A percentile compares a stretch with the other conserved stretches of the same genome.
Conservation (phyloP, 208 protist species). For the Trypanosoma grayi region DNA sequence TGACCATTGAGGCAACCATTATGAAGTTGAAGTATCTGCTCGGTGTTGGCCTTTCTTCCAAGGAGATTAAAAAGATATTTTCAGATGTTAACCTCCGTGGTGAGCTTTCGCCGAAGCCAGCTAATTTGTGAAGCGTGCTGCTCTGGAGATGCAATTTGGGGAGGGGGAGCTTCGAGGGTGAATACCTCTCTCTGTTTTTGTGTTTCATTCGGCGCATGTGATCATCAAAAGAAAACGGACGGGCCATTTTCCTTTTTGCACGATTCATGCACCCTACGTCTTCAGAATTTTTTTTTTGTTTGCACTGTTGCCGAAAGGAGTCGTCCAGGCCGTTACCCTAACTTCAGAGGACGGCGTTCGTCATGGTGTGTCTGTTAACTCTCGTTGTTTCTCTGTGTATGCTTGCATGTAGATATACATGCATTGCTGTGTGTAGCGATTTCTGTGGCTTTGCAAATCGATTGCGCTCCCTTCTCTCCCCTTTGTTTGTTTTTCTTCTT, state of each 20-base stretch:
- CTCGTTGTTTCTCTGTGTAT: constrained; percentile 3
- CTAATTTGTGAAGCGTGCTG: constrained; percentile 10
- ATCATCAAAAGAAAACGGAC: too few species aligned
- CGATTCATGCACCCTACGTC: too few species aligned
- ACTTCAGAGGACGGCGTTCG: too few species aligned
- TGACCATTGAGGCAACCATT: constrained; percentile 91
- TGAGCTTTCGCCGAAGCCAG: constrained; percentile 14
- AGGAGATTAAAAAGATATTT: constrained; percentile 40
- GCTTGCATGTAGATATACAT: constrained; percentile 8
- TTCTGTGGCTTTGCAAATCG: background rate
- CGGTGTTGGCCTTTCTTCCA: constrained; percentile 42
- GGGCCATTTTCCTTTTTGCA: too few species aligned
- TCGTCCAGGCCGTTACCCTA: too few species aligned
- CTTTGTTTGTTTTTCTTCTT: background rate
- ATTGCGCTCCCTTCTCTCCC: background rate
- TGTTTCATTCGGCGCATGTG: too few species aligned
- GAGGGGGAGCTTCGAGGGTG: background rate
- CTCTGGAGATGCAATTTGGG: background rate
- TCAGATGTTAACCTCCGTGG: constrained; percentile 31
- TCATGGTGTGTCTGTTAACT: too few species aligned
- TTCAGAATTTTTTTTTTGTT: too few species aligned
- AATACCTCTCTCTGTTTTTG: background rate
- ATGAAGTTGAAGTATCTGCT: constrained; percentile 91
- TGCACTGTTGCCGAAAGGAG: too few species aligned
- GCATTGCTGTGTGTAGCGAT: too few species aligned